phyloP scores from a whole-genome alignment of 2,329 filamentous ascomycete species.

The Tetracladium maxilliforme region DNA sequence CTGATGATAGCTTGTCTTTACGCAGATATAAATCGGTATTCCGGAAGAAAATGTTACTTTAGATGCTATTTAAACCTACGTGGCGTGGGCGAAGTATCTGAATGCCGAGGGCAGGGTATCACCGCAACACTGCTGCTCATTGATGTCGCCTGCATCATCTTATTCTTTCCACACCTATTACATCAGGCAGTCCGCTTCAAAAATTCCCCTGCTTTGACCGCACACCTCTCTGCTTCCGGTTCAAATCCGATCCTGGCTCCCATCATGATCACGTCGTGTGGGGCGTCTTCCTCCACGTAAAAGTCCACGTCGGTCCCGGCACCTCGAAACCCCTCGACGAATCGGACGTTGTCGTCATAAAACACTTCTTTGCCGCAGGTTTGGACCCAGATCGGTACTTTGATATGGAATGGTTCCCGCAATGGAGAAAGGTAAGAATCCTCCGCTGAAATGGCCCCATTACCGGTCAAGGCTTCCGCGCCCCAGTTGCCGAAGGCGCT shows the following conservation, averaged over 20 bases:
- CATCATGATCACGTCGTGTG: slow-evolving; percentile 29
- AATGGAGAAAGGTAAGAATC: slow-evolving; percentile 22
- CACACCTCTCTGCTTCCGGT: slow-evolving; percentile 14
- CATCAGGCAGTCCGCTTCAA: too few species aligned
- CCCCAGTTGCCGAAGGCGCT: slow-evolving; percentile 25
- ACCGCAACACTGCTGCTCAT: too few species aligned
- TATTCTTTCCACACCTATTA: too few species aligned
- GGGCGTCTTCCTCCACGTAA: slow-evolving; percentile 21
- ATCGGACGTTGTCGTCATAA: slow-evolving; percentile 20
- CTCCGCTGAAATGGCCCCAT: slow-evolving; percentile 8
- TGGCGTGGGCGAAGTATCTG: too few species aligned
- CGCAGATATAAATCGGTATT: too few species aligned
- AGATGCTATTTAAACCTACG: too few species aligned
- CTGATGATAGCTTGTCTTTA: too few species aligned
- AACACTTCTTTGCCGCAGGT: slow-evolving; percentile 24
- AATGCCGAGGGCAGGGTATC: too few species aligned
- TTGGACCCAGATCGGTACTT: slow-evolving; percentile 23
- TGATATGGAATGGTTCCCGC: slow-evolving; percentile 19
- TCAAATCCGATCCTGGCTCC: slow-evolving; percentile 25
- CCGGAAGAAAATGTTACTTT: too few species aligned
- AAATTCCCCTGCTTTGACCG: too few species aligned
- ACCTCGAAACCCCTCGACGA: slow-evolving; percentile 18
- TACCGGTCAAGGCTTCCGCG: slow-evolving; percentile 14
- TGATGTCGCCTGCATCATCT: too few species aligned
- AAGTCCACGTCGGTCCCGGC: slow-evolving; percentile 23